Percentiles rank a stretch among this genome's conserved stretches.
Conservation (phyloP, 2,329 filamentous ascomycete species). For the Leptoxyphium fumago region DNA sequence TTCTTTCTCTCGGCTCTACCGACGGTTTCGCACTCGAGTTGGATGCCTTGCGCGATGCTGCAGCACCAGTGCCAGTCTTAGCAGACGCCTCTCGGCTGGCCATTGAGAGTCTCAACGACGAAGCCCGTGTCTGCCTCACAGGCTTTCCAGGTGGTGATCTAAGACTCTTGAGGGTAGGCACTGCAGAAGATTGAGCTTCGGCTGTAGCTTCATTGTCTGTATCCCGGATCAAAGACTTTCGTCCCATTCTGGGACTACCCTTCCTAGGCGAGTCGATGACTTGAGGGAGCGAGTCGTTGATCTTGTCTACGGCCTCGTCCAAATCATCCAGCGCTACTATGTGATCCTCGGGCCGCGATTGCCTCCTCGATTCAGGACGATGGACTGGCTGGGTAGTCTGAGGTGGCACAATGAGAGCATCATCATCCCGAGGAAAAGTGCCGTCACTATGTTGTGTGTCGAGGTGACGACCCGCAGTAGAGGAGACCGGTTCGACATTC, state of each 20-base stretch:
- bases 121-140: slow-evolving; percentile 6
- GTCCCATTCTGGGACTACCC: slow-evolving; percentile 2
- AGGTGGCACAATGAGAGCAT: neutral
- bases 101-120: slow-evolving; percentile 7
- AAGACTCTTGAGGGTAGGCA: slow-evolving; percentile 6
- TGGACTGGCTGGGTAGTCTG: neutral
- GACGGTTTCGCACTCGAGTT: slow-evolving; percentile 1
- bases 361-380: neutral
- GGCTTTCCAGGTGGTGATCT: slow-evolving; percentile 10
- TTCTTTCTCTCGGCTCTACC: slow-evolving; percentile 9
- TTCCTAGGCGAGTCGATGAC: slow-evolving; percentile 15
- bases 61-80: slow-evolving; percentile 1
- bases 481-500: slow-evolving; percentile 13
- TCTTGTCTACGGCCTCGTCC: slow-evolving; percentile 36
- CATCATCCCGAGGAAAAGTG: neutral
- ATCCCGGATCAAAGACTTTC: neutral
- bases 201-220: neutral
- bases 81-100: slow-evolving; percentile 5
- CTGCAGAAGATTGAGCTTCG: neutral
- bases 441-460: neutral
- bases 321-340: slow-evolving; percentile 37
- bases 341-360: slow-evolving; percentile 27
- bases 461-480: neutral
- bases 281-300: slow-evolving; percentile 20
- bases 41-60: neutral